These are phyloP conservation scores for Didymella exigua DNA, from an alignment of 2,329 filamentous ascomycete species.

Conservation along the genomic window DNA sequence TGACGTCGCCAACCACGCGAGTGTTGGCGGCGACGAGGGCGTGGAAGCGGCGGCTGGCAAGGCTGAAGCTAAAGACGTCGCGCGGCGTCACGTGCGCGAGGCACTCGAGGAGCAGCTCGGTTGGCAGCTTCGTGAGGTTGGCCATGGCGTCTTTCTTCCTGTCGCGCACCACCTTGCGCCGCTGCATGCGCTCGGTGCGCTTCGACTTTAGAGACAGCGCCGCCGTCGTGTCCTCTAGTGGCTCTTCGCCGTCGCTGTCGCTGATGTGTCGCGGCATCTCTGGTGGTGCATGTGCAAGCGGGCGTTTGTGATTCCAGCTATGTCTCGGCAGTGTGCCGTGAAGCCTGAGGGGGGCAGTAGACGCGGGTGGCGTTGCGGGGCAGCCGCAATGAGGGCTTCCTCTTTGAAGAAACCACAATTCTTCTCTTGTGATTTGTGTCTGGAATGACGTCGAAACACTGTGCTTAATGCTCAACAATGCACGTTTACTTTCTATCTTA, in stretches of 20 bases:
- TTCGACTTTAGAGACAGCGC: constrained; percentile 58
- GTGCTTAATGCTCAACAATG: background rate
- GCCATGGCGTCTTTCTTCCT: constrained; percentile 39
- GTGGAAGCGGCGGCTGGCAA: constrained; percentile 51
- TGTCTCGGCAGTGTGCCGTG: background rate
- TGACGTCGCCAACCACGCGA: constrained; percentile 49
- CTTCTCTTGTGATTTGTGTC: background rate
- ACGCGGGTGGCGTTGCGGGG: background rate
- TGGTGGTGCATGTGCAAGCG: background rate
- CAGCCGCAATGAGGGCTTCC: background rate
- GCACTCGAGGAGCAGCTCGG: constrained; percentile 59
- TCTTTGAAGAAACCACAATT: no score
- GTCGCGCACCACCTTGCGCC: constrained; percentile 43
- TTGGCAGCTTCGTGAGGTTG: constrained; percentile 56
- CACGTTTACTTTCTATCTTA: background rate
- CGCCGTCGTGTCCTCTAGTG: constrained; percentile 58
- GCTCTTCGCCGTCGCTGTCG: constrained; percentile 49
- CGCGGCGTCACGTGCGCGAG: constrained; percentile 56
- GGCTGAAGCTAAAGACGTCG: constrained; percentile 57
- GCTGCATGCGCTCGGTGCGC: constrained; percentile 57
- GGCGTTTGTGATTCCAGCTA: background rate
- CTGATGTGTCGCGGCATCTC: constrained; percentile 32
- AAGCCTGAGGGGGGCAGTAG: background rate
- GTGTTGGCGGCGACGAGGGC: constrained; percentile 55
- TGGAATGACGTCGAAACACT: background rate